These are phyloP conservation scores for Fusarium penzigii DNA, from an alignment of 2,329 filamentous ascomycete species.

Conservation along the genomic window DNA sequence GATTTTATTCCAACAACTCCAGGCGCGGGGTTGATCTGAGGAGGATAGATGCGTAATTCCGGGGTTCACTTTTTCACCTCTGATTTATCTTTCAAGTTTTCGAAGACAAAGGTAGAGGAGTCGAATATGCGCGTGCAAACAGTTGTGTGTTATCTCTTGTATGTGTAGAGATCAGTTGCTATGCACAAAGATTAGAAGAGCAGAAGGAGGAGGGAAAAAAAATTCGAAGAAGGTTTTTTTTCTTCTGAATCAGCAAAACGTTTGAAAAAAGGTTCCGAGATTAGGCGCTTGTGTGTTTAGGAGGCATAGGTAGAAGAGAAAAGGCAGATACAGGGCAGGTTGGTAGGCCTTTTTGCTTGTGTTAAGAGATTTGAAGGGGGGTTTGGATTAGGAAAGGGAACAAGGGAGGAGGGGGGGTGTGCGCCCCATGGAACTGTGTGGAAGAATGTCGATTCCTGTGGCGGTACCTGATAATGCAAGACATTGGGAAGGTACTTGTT, in stretches of 20 bases:
- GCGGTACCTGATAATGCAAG: conserved; percentile 38
- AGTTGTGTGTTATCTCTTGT: too few species aligned
- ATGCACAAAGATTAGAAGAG: background rate
- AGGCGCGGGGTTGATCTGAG: conserved; percentile 28
- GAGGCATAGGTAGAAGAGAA: conserved; percentile 31
- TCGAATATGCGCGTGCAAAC: too few species aligned
- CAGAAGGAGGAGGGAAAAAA: conserved; percentile 6
- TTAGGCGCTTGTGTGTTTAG: conserved; percentile 23
- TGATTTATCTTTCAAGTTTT: background rate
- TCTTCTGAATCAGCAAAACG: conserved; percentile 18
- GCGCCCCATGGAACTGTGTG: conserved; percentile 46
- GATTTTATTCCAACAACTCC: conserved; percentile 24
- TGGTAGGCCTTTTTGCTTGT: too few species aligned
- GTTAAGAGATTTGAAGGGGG: background rate
- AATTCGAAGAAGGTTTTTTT: too few species aligned
- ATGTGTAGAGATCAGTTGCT: too few species aligned
- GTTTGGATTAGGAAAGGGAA: background rate
- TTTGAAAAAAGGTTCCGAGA: conserved; percentile 14
- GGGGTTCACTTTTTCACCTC: conserved; percentile 10
- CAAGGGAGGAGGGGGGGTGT: conserved; percentile 26
- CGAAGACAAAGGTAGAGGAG: conserved; percentile 5
- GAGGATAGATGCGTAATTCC: conserved; percentile 24
- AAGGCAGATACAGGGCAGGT: conserved; percentile 32
- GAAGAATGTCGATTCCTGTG: conserved; percentile 44
- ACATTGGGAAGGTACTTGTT: conserved; percentile 19